These are phyloP conservation scores for Xylaria arbuscula DNA, from an alignment of 2,329 filamentous ascomycete species.

Conservation along the genomic window DNA sequence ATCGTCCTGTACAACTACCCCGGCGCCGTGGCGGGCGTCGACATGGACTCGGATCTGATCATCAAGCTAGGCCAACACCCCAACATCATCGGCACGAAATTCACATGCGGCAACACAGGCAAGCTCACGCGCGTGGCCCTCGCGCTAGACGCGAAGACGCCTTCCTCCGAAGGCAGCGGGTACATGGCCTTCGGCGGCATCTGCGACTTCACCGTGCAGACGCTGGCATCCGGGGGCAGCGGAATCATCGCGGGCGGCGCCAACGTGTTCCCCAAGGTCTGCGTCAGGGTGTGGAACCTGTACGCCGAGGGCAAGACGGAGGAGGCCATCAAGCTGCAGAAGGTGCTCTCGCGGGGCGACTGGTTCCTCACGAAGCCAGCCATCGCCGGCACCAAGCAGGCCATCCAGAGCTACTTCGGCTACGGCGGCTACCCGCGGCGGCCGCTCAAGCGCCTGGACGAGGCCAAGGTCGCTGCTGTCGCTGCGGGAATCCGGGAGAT, in stretches of 20 bases:
- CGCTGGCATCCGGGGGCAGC: conserved; percentile 79
- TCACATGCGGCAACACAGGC: conserved; percentile 90
- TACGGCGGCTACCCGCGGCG: conserved; percentile 82
- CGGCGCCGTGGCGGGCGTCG: conserved; percentile 84
- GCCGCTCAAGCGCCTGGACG: conserved; percentile 74
- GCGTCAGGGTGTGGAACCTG: conserved; percentile 81
- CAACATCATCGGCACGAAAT: conserved; percentile 90
- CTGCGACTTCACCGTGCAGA: conserved; percentile 88
- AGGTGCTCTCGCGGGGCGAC: conserved; percentile 80
- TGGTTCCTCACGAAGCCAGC: conserved; percentile 86
- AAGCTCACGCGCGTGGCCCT: conserved; percentile 86
- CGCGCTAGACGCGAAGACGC: conserved; percentile 77
- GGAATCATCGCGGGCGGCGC: conserved; percentile 89
- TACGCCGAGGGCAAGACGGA: conserved; percentile 78
- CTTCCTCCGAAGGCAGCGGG: conserved; percentile 66
- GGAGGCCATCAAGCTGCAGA: conserved; percentile 80
- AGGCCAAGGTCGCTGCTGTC: conserved; percentile 65
- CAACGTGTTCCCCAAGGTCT: conserved; percentile 86
- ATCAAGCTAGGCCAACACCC: conserved; percentile 82
- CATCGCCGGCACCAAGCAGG: conserved; percentile 87
- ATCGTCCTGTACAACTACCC: conserved; percentile 92
- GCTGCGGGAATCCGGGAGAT: conserved; percentile 69
- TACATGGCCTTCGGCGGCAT: conserved; percentile 92
- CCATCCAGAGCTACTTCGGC: conserved; percentile 82
- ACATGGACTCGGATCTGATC: conserved; percentile 89